Evolutionary conservation across 208 protist species (phyloP), one percentile per base, ranked within the genome.

Genomic region (Leishmania mexicana): DNA sequence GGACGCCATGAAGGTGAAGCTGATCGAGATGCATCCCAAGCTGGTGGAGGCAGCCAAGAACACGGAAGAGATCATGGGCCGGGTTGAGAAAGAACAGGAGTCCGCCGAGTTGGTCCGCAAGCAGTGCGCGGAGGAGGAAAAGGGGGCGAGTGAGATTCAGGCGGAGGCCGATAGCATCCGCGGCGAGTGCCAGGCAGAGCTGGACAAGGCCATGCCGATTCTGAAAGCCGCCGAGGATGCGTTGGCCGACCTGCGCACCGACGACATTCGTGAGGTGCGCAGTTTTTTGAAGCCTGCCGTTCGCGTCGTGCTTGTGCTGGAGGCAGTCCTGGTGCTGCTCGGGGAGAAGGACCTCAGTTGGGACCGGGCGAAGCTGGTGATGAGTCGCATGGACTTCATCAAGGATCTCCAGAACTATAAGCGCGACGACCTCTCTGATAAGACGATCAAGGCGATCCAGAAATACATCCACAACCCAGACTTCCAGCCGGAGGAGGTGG

Each of bases 201-300:
- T 99, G 15, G 96, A 99, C 73, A 96, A 97, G 86, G 98, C 98
- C 42, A 74, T 99, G 80, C 99, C 99, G 24, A 97, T 98, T 74
- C 83, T 99, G 7, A 89, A 98, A 73, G 89, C 84, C 19, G 98
- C 99, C 54, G 89, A 99, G 71, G 94, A 96, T 54, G 97, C 98
- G 8, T 85, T 99, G 53, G 91, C 98, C n/a, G 91, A 96, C 73
- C 87, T 99, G 53, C 91, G 94, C 15, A 97, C 96, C 42, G 93
- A 98, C 76, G 97, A 98, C 78, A 98, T 99, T 81, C 94, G 93
- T 51, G 94, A 99, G 86, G 92, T 99, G 40, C 97, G 97, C 54
- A 97, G 96, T 79, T 98, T 98, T 83, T 86, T 91, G 73, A 97
- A 97, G 84, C 98, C 98, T 54, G 95, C 96, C 24, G 88, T 89